phyloP scores from a whole-genome alignment of 2,329 filamentous ascomycete species.

The Aspergillus japonicus region DNA sequence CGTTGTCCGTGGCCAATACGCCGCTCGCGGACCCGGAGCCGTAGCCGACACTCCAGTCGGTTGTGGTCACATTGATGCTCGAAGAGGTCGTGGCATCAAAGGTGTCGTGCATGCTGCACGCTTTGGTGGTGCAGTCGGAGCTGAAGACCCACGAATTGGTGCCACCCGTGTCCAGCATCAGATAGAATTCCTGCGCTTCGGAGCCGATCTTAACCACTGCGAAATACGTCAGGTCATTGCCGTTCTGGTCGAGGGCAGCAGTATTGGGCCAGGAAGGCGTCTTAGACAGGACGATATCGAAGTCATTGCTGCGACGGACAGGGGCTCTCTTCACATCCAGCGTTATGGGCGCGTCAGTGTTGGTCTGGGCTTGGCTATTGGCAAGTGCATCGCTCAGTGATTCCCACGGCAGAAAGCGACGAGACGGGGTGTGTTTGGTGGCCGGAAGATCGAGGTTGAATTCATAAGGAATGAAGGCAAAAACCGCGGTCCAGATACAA shows the following conservation, averaged over 20 bases:
- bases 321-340: constrained; percentile 41
- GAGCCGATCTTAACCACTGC: constrained; percentile 51
- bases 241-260: constrained; percentile 54
- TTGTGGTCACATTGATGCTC: constrained; percentile 55
- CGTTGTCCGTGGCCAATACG: constrained; percentile 62
- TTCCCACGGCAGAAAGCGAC: constrained; percentile 37
- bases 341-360: constrained; percentile 23
- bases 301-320: constrained; percentile 49
- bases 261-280: constrained; percentile 46
- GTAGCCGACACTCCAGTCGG: constrained; percentile 67
- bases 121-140: constrained; percentile 61
- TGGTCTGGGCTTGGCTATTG: constrained; percentile 19
- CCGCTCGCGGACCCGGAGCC: constrained; percentile 75
- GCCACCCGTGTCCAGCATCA: constrained; percentile 56
- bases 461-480: constrained; percentile 46
- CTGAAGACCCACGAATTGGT: constrained; percentile 82
- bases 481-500: constrained; percentile 34
- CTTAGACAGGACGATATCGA: constrained; percentile 44
- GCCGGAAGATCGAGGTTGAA: constrained; percentile 22
- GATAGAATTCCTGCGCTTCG: constrained; percentile 50
- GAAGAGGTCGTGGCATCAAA: constrained; percentile 67
- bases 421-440: constrained; percentile 20
- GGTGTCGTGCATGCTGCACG: constrained; percentile 68
- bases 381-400: constrained; percentile 19
- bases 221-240: constrained; percentile 56